A percentile compares a stretch with the other conserved stretches of the same genome.
These are phyloP conservation scores for Plenodomus tracheiphilus DNA, from an alignment of 2,329 filamentous ascomycete species.

Conservation along the genomic window DNA sequence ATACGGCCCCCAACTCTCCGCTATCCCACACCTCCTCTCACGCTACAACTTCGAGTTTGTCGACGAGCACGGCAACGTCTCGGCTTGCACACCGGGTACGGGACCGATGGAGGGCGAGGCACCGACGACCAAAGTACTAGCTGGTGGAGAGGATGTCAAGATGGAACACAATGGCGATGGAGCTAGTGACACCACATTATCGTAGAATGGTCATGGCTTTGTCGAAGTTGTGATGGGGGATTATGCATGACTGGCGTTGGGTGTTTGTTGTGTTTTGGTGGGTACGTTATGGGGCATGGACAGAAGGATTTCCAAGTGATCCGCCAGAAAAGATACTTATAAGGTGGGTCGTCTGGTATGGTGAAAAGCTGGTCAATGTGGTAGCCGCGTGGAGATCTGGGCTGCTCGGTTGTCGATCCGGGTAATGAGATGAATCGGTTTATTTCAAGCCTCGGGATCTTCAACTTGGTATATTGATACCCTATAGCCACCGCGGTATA, in stretches of 20 bases:
- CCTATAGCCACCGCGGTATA: too few relatives aligned
- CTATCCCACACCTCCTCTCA: slow-evolving; percentile 92
- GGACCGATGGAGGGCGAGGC: slow-evolving; percentile 51
- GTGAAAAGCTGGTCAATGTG: too few relatives aligned
- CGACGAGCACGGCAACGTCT: slow-evolving; percentile 86
- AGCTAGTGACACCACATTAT: slow-evolving; percentile 40
- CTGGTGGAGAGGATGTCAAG: slow-evolving; percentile 42
- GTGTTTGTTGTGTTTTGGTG: neutral
- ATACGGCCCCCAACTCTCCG: slow-evolving; percentile 94
- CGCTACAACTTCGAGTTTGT: slow-evolving; percentile 98
- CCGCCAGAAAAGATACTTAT: too few relatives aligned
- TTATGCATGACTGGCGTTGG: slow-evolving; percentile 7
- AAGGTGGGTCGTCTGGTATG: too few relatives aligned
- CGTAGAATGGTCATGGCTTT: slow-evolving; percentile 18
- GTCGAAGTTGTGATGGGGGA: neutral
- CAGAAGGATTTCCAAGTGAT: too few relatives aligned
- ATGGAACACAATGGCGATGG: slow-evolving; percentile 44
- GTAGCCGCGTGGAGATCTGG: too few relatives aligned
- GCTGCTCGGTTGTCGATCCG: too few relatives aligned
- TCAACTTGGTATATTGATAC: too few relatives aligned
- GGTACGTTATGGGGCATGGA: neutral
- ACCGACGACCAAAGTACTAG: slow-evolving; percentile 41
- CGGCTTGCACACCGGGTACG: slow-evolving; percentile 82
- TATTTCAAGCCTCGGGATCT: too few relatives aligned
- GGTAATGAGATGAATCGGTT: too few relatives aligned